Percentiles rank a stretch among this genome's conserved stretches.
Conservation (phyloP, 2,329 filamentous ascomycete species). For the Phyllosticta capitalensis region DNA sequence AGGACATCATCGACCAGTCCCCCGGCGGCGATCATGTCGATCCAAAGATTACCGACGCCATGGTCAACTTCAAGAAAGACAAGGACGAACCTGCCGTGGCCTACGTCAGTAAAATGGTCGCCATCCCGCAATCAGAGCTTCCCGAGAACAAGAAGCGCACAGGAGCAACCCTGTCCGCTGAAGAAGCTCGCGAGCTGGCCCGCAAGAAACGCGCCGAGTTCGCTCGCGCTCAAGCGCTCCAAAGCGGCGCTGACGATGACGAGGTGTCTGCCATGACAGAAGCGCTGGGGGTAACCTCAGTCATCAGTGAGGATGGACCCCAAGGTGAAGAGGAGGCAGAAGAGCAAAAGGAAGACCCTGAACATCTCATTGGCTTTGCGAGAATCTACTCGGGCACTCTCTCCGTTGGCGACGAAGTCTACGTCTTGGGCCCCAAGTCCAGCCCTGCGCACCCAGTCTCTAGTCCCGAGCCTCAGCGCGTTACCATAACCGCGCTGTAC, state of each 20-base stretch:
- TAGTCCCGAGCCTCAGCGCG: conserved; percentile 65
- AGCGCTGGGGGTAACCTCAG: conserved; percentile 50
- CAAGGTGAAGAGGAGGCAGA: conserved; percentile 29
- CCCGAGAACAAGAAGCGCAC: conserved; percentile 69
- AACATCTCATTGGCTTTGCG: conserved; percentile 90
- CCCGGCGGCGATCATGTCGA: conserved; percentile 68
- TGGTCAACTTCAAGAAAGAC: conserved; percentile 66
- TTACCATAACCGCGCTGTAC: conserved; percentile 80
- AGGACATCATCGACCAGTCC: conserved; percentile 66
- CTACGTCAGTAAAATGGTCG: conserved; percentile 98
- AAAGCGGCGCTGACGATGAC: conserved; percentile 43
- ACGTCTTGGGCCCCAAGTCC: conserved; percentile 89
- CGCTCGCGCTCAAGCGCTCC: conserved; percentile 62
- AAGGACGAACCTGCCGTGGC: conserved; percentile 72
- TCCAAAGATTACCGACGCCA: conserved; percentile 61
- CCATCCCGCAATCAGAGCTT: conserved; percentile 83
- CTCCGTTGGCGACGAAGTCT: conserved; percentile 80
- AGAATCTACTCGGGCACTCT: conserved; percentile 86
- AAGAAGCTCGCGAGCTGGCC: conserved; percentile 82
- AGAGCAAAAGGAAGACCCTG: conserved; percentile 52
- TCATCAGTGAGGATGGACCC: conserved; percentile 44
- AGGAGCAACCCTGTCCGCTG: conserved; percentile 62
- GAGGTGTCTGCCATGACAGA: conserved; percentile 36
- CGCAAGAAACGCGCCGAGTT: conserved; percentile 84
- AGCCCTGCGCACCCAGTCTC: conserved; percentile 67